Base-by-base conservation (phyloP, 345 rosid species). In the Streptanthus diversifolius region DNA sequence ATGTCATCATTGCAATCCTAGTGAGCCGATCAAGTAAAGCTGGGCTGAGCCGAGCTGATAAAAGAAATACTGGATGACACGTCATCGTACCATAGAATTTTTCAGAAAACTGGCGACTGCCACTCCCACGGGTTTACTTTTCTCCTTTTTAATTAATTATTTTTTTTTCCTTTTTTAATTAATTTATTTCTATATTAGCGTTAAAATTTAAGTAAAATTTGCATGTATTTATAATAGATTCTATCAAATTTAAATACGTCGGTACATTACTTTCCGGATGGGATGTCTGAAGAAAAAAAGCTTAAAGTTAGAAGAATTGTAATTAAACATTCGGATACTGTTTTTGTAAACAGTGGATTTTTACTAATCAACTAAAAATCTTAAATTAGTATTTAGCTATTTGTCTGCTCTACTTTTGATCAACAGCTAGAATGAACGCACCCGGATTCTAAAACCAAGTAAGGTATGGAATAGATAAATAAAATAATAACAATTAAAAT, bases 21-120 rank as follows among this genome's bases (percentile, higher is more conserved):
- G 8, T 1, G 33, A 59, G 73, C 72, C 58, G 49, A 19, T 49
- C 14, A 49, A 19, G 27, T 11, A 49, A 58, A 2, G 2, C 2
- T n/a, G n/a, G n/a, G 41, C 33, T 19, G 18, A 73, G 77, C 66
- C 32, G 68, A 70, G 71, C 37, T 44, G 47, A 18, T 18, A 25
- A 33, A 47, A 17, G 10, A 39, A 10, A 70, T 76, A 76, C 45
- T 63, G 15, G 44, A 55, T 22, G 67, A 49, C 80, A 77, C 80
- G 76, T 71, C 80, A 77, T 15, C 68, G 15, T 33, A 13, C 72
- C 80, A 57, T 48, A 64, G 72, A 63, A 7, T 70, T 77, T 77
- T 47, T 70, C 67, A 77, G 21, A 70, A 64, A 77, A 48, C 76
- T n/a, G 41, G 68, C 24, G 68, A 63, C 75, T 71, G 55, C 44